These are phyloP conservation scores for Ustilago cynodontis DNA, from an alignment of 1,284 basidiomycete genomes.

Conservation along the genomic window DNA sequence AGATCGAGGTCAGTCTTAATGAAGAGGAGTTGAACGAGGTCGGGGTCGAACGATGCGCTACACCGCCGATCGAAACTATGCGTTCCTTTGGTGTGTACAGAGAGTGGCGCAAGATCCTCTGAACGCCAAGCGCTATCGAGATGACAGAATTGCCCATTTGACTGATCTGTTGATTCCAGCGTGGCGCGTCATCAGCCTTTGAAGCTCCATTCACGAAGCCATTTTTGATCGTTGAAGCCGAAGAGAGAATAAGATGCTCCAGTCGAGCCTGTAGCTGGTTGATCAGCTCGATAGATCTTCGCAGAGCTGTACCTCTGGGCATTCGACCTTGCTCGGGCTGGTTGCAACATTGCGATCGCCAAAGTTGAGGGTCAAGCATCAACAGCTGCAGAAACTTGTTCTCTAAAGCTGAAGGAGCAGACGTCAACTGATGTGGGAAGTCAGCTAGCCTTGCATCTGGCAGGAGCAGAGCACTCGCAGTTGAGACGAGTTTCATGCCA, in stretches of 20 bases:
- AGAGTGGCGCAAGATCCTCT: conserved; percentile 14
- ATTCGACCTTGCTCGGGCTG: background rate
- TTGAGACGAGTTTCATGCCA: conserved; percentile 42
- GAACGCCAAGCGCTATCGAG: conserved; percentile 15
- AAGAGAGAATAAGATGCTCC: background rate
- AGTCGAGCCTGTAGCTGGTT: conserved; percentile 22
- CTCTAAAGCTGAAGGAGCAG: conserved; percentile 29
- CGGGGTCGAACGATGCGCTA: background rate
- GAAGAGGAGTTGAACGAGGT: conserved; percentile 13
- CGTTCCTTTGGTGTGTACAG: conserved; percentile 15
- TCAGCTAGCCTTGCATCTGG: conserved; percentile 20
- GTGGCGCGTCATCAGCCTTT: background rate
- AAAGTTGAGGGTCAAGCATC: conserved; percentile 53
- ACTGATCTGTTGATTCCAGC: background rate
- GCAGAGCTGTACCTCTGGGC: conserved; percentile 31
- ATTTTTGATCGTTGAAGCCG: background rate
- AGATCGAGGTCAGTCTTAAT: conserved; percentile 16
- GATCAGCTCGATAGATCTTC: conserved; percentile 37
- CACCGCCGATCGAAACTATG: conserved; percentile 14
- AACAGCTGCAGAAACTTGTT: conserved; percentile 40
- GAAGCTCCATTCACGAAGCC: background rate
- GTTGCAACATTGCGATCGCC: conserved; percentile 57
- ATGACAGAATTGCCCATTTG: conserved; percentile 2
- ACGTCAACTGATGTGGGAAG: background rate
- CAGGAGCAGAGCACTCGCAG: conserved; percentile 23